Percentiles rank a stretch among this genome's conserved stretches.
Conservation (phyloP, 257 asterid genomes). For the Gentiana straminea region DNA sequence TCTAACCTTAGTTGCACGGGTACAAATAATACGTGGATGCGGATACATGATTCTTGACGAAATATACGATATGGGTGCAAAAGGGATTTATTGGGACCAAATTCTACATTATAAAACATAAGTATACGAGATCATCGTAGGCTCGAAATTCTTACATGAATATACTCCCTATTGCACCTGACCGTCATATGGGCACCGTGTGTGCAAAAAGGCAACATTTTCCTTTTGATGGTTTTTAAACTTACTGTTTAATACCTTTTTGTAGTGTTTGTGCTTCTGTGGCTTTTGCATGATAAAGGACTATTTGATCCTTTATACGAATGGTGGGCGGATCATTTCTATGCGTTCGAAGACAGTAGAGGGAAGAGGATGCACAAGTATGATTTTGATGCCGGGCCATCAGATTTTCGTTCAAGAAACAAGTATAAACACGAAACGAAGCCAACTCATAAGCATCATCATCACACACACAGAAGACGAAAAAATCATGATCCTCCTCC, state of each 20-base stretch:
- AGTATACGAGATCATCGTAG: too few species aligned
- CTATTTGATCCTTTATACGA: slow-evolving; percentile 80
- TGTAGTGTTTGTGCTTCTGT: slow-evolving; percentile 61
- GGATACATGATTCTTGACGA: too few species aligned
- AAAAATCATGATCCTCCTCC: slow-evolving; percentile 22
- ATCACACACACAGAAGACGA: slow-evolving; percentile 24
- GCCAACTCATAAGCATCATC: slow-evolving; percentile 35
- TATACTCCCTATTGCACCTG: too few species aligned
- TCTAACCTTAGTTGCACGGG: too few species aligned
- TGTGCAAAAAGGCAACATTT: too few species aligned
- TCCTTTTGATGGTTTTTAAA: not conserved
- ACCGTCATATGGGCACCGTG: too few species aligned
- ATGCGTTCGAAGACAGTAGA: slow-evolving; percentile 23
- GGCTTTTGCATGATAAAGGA: slow-evolving; percentile 87
- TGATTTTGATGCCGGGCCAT: slow-evolving; percentile 17
- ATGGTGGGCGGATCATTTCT: slow-evolving; percentile 94
- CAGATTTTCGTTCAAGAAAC: slow-evolving; percentile 22
- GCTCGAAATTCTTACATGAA: not conserved
- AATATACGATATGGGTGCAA: too few species aligned
- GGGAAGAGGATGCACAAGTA: slow-evolving; percentile 14
- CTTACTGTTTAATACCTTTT: too few species aligned
- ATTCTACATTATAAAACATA: too few species aligned
- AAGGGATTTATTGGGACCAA: too few species aligned
- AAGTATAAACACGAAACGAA: slow-evolving; percentile 29
- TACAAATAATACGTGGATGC: too few species aligned